These are phyloP conservation scores for Holtermannia corniformis DNA, from an alignment of 768 basidiomycete genomes.

Conservation along the genomic window DNA sequence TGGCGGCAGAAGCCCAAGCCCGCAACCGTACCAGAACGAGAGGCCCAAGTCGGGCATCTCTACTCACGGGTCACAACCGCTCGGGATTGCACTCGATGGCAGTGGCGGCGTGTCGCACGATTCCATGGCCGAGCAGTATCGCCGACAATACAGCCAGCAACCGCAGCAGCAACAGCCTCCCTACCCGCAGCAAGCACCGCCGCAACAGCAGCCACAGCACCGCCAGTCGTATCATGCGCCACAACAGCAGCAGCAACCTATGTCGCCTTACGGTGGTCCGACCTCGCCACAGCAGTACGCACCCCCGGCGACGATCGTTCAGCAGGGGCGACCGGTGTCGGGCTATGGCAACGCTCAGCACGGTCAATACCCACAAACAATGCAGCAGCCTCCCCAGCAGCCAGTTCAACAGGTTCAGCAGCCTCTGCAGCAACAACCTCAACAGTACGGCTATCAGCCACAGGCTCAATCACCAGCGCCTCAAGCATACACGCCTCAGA, in stretches of 20 bases:
- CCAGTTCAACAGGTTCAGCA: neutral
- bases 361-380: too few relatives aligned
- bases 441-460: too few relatives aligned
- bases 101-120: slow-evolving; percentile 73
- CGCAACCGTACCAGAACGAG: slow-evolving; percentile 47
- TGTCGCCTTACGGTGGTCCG: neutral
- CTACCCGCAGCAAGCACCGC: slow-evolving; percentile 9
- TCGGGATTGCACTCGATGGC: slow-evolving; percentile 74
- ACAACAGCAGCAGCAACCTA: neutral
- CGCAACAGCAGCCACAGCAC: slow-evolving; percentile 3
- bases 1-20: slow-evolving; percentile 45
- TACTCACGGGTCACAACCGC: slow-evolving; percentile 59
- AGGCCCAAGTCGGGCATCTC: too few relatives aligned
- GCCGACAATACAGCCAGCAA: slow-evolving; percentile 29
- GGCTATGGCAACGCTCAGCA: too few relatives aligned
- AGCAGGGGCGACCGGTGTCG: neutral
- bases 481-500: neutral
- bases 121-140: slow-evolving; percentile 39
- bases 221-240: neutral
- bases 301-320: too few relatives aligned
- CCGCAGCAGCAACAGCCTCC: slow-evolving; percentile 21
- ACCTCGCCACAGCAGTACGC: neutral
- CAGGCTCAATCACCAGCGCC: too few relatives aligned
- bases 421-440: neutral
- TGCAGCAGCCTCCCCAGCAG: slow-evolving; percentile 2